Evolutionary conservation across 805 yeast genomes (phyloP), one percentile per base, ranked within the genome.

Genomic region (Starmerella roubikii): DNA sequence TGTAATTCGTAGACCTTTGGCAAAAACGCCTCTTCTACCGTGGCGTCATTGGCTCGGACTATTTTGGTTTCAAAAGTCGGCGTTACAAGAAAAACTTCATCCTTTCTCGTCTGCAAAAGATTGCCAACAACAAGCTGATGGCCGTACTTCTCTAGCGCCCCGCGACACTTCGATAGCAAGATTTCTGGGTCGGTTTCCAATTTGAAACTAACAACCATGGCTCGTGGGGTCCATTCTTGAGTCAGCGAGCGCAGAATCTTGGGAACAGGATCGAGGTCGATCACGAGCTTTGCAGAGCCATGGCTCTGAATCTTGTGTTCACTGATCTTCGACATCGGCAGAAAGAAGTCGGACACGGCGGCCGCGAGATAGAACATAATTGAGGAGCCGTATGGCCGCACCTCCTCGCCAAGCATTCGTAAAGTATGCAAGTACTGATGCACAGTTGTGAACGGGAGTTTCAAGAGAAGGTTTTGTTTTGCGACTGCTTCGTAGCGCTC

Each of bases 61-160:
- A 83, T 55, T 26, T 44, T 44, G 34, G 47, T 41, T 41, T 55
- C 52, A 7, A 32, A 44, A 22, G 54, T 55, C 3, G 58, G 67
- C 2, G 71, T 69, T 3, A 91, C 94, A 56, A 91, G 82, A 2
- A 83, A 85, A 29, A 91, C 95, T 55, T 85, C 86, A 40, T 65
- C 64, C 58, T 85, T 88, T 54, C 98, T 73, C 0, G 93, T 78
- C 54, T 86, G 94, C 46, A 91, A 63, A 47, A 91, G 61, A 54
- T 91, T 91, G 3, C 98, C 98, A 56, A 91, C 85, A 11, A 91
- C 98, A 38, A 91, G 62, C 58, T 88, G 96, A 59, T 91, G 98
- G 45, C 75, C 79, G 58, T 91, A 91, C 42, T 94, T 68, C 21
- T 72, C 72, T 42, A 91, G 67, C 0, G 98, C 96, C 41, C 70